Conservation (phyloP, 768 basidiomycete genomes). For the Lactarius pseudohatsudake region DNA sequence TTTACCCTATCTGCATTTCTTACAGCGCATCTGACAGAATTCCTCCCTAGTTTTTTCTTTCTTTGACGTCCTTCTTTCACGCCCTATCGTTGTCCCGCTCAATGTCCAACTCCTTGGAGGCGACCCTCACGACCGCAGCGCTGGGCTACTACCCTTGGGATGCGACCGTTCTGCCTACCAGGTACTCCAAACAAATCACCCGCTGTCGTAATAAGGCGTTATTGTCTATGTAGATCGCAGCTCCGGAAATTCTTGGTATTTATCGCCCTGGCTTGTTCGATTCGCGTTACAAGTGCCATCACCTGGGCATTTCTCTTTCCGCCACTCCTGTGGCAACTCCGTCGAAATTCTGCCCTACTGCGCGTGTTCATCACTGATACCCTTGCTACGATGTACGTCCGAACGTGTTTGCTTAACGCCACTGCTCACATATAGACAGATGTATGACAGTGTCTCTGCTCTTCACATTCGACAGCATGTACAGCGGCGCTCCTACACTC, state of each 20-base stretch:
- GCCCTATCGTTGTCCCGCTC: slow-evolving; percentile 81
- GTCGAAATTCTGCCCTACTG: slow-evolving; percentile 37
- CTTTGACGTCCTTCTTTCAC: slow-evolving; percentile 86
- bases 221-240: slow-evolving; percentile 36
- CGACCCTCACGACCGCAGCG: slow-evolving; percentile 77
- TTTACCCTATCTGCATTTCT: slow-evolving; percentile 22
- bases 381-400: slow-evolving; percentile 45
- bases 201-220: not conserved
- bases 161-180: slow-evolving; percentile 9
- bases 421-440: slow-evolving; percentile 16
- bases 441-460: slow-evolving; percentile 20
- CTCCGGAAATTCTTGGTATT: slow-evolving; percentile 46
- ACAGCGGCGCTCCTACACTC: slow-evolving; percentile 64
- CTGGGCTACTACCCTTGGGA: slow-evolving; percentile 79
- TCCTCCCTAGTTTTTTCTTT: slow-evolving; percentile 63
- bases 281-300: slow-evolving; percentile 87
- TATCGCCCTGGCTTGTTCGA: slow-evolving; percentile 74
- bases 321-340: slow-evolving; percentile 55
- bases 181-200: slow-evolving; percentile 27
- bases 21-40: slow-evolving; percentile 1
- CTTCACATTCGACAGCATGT: slow-evolving; percentile 59
- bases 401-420: slow-evolving; percentile 5
- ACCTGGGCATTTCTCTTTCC: slow-evolving; percentile 77
- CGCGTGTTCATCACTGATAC: slow-evolving; percentile 42
- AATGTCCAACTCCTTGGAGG: slow-evolving; percentile 91